phyloP scores from a whole-genome alignment of 2,329 filamentous ascomycete species.

The Gnomoniopsis smithogilvyi region DNA sequence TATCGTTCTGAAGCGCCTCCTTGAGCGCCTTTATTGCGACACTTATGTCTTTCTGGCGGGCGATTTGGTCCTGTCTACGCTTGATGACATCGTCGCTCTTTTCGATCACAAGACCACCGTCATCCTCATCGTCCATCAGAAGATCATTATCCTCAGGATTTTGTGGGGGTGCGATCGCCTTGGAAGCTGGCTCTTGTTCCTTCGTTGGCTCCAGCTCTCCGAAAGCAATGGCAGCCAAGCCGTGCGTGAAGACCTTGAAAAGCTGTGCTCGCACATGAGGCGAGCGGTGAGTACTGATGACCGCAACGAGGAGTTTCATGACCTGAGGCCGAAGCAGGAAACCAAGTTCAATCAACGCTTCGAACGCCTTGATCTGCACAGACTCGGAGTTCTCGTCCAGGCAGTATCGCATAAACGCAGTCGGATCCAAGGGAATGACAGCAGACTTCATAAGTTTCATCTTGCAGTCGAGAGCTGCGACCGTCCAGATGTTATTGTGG shows the following conservation, averaged over 20 bases:
- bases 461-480: constrained; percentile 60
- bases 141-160: constrained; percentile 5
- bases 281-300: constrained; percentile 60
- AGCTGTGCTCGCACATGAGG: constrained; percentile 60
- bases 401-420: constrained; percentile 62
- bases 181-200: constrained; percentile 5
- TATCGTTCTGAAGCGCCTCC: constrained; percentile 42
- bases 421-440: constrained; percentile 50
- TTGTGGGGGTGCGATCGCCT: neutral
- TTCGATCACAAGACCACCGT: constrained; percentile 45
- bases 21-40: constrained; percentile 46
- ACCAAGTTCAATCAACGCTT: constrained; percentile 62
- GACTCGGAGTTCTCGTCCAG: constrained; percentile 61
- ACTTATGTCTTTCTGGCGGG: constrained; percentile 44
- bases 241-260: constrained; percentile 56
- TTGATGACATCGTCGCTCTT: constrained; percentile 40
- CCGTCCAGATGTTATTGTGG: constrained; percentile 65
- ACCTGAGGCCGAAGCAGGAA: constrained; percentile 53
- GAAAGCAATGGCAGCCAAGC: constrained; percentile 61
- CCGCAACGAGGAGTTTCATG: constrained; percentile 54
- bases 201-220: constrained; percentile 41
- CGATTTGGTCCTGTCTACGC: constrained; percentile 43
- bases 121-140: constrained; percentile 25
- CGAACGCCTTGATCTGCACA: constrained; percentile 64
- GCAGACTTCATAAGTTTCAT: constrained; percentile 61